Base-by-base conservation (phyloP, 768 basidiomycete genomes). In the Lactifluus rugatus region DNA sequence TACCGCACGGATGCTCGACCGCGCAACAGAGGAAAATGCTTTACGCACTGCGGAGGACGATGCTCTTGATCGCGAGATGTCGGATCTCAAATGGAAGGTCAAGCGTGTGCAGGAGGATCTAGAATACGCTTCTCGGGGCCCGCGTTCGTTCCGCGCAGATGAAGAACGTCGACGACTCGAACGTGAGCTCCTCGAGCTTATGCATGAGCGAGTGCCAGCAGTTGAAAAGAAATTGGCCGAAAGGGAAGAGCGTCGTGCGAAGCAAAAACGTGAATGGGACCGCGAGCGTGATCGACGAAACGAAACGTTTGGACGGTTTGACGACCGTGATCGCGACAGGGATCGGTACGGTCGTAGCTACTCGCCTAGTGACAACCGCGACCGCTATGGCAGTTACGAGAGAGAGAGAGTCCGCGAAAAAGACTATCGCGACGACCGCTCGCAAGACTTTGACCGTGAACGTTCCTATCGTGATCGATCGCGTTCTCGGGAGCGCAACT, bases 121-220 rank as follows among this genome's bases (percentile, higher is more conserved):
- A 31, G 93, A 96, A 42, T 89, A 93, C 63, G 83, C 85, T 53
- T 81, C 83, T 2, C 81, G 85, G 7, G 88, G 91, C 0, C 82
- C 91, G 1, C 78, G 84, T 57, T 81, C 83, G 3, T 68, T 74
- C 10, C 78, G 80, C 17, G 88, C 87, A 71, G 93, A 96, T 55
- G 87, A 93, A 62, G 93, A 98, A 67, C 76, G 85, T 54, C 74
- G 95, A 21, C 80, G 83, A 63, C 76, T 96, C 28, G 96, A 99
- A 72, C 78, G 95, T 44, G 93, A 98, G 65, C 74, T 97, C 19
- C 70, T 95, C 56, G 75, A 78, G 47, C 74, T 99, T 52, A 82
- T 89, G 83, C 93, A 98, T 66, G 92, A 95, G 67, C 81, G 86
- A 47, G 76, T 99, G 5, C 96, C 96, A 0, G 90, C 92, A 55